Base-by-base conservation (phyloP, 805 yeast genomes). In the Scheffersomyces coipomensis region DNA sequence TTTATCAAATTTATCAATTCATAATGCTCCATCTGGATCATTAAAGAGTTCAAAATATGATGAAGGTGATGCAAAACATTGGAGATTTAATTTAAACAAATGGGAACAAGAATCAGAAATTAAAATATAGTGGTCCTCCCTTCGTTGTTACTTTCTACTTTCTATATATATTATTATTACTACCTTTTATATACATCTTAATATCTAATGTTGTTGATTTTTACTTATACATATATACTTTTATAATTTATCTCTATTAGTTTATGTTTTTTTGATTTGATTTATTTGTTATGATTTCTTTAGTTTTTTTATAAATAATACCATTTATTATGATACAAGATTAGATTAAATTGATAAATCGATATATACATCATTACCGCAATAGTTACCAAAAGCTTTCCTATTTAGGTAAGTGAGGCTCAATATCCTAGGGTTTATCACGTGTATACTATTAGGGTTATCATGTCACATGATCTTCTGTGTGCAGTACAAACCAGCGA, bases 21-120 rank as follows among this genome's bases (percentile, higher is more conserved):
- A 73, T 46, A 81, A 83, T 55, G 83, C 78, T 12, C 83, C 86
- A 10, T 82, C 88, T 38, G 91, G 93, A 31, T 66, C 84, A 2
- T 44, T 62, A 16, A 71, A 68, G 44, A 77, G 74, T 37, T 75
- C 77, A 3, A 81, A 80, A 51, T 74, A 79, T 31, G 86, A 79
- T 42, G 49, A 60, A 15, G 75, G 72, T 15, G 62, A 66, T 2
- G 56, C 77, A 12, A 64, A 71, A 30, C 95, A 86, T 60, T 86
- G 95, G 95, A 78, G 90, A 66, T 77, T 83, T 48, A 66, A 65
- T 43, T 66, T 75, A 39, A 63, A 65, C 24, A 71, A 71, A 41
- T 81, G 85, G 78, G 72, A 72, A 40, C 58, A 64, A 10, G 93
- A 85, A 53, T 57, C 65, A 29, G 91, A 85, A 48, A 71, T 85